Base-by-base conservation (phyloP, 805 yeast genomes). In the Cyberlindnera euphorbiae region DNA sequence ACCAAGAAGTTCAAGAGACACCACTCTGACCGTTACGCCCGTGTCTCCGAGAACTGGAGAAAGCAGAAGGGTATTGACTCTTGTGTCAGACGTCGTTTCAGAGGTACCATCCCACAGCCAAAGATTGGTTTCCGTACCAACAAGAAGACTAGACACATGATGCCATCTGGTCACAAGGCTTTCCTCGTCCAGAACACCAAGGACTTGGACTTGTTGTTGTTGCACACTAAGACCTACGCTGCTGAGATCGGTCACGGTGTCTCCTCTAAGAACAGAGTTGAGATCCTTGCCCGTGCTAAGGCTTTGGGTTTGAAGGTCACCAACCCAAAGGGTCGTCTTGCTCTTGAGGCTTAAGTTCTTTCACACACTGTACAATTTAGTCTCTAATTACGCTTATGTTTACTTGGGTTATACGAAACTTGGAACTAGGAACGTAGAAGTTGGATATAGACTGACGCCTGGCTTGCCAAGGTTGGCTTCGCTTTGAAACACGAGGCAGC, bases 1-100 rank as follows among this genome's bases (percentile, higher is more conserved):
- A 69, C 88, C 66, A 87, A 87, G 81, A 84, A 83, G 82, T 93
- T 93, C 85, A 94, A 89, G 90, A 88, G 99, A 79, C 97, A 90
- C 73, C 98, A 93, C 81, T 88, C 96, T 72, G 99, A 93, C 83
- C 87, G 96, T 77, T 90, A 88, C 77, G 82, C 80, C 81, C 89
- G 99, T 77, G 96, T 93, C 60, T 75, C 86, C 64, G 97, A 87
- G 76, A 82, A 81, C 82, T 94, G 98, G 98, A 93, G 99, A 87
- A 90, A 93, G 79, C 99, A 94, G 77, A 93, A 93, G 86, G 99
- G 99, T 93, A 93, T 93, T 69, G 99, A 93, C 80, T 89, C 97
- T 59, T 80, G 87, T 77, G 97, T 94, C 70, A 93, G 99, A 81
- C 90, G 98, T 81, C 83, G 93, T 80, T 93, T 93, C 95, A 87